phyloP scores from a whole-genome alignment of 495 filamentous ascomycete species.

The Aspergillus leporis region DNA sequence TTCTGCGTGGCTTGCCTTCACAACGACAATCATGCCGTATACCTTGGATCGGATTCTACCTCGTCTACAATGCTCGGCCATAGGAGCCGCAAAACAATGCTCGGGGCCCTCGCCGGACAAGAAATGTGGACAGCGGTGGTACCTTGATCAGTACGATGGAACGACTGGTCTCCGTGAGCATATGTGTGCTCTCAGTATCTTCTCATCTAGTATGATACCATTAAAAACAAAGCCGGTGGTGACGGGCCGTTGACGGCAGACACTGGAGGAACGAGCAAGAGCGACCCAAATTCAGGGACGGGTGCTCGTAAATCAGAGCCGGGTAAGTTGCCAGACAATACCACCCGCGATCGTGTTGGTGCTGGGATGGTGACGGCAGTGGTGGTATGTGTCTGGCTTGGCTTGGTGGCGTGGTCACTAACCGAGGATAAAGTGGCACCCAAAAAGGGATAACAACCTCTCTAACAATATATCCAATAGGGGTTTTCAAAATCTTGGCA shows the following conservation, averaged over 20 bases:
- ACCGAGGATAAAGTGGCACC: too few species aligned
- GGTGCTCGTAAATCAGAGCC: conserved; percentile 20
- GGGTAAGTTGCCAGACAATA: conserved; percentile 39
- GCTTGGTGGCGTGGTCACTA: conserved; percentile 46
- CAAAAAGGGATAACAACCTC: too few species aligned
- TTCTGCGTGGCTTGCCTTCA: conserved; percentile 68
- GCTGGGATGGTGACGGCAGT: conserved; percentile 65
- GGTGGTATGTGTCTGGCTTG: conserved; percentile 54
- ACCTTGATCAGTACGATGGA: conserved; percentile 45
- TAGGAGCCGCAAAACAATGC: conserved; percentile 63
- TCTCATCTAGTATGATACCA: conserved; percentile 52
- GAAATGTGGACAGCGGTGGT: conserved; percentile 55
- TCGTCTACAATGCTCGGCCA: conserved; percentile 54
- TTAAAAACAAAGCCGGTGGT: conserved; percentile 31
- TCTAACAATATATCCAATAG: too few species aligned
- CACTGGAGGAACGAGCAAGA: conserved; percentile 64
- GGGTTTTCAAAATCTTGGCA: too few species aligned
- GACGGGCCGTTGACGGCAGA: conserved; percentile 54
- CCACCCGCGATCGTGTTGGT: conserved; percentile 58
- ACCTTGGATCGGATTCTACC: conserved; percentile 57
- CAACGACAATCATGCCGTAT: conserved; percentile 65
- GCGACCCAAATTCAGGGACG: conserved; percentile 59
- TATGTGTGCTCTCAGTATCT: conserved; percentile 59
- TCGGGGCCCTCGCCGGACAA: conserved; percentile 50
- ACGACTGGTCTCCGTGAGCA: conserved; percentile 52